Evolutionary conservation across 75 land plant species (phyloP).

Genomic region (Larix kaempferi): DNA sequence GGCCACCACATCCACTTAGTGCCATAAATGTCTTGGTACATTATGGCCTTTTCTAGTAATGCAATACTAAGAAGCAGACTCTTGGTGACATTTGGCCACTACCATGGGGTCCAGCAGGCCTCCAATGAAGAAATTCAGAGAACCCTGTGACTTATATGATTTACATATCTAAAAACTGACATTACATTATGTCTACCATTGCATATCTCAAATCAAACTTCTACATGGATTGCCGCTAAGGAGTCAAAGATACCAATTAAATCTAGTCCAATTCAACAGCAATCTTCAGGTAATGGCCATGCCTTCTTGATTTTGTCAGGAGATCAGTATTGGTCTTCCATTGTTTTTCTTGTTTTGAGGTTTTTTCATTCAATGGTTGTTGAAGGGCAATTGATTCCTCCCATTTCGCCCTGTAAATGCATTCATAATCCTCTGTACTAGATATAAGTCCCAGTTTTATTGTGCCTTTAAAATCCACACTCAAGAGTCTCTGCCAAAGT

Average conservation of each 20-base stretch:
- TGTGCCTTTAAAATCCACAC: constrained; percentile 39
- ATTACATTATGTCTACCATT: neutral
- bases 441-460: constrained; percentile 39
- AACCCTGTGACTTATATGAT: no score
- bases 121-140: no score
- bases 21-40: no score
- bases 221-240: neutral
- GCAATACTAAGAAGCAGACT: no score
- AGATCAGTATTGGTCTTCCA: constrained; percentile 17
- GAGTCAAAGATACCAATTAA: neutral
- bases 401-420: constrained; percentile 19
- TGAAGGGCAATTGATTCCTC: constrained; percentile 47
- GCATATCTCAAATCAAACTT: neutral
- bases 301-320: constrained; percentile 34
- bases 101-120: no score
- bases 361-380: constrained; percentile 26
- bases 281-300: constrained; percentile 7
- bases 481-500: constrained; percentile 42
- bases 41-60: no score
- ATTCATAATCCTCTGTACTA: constrained; percentile 25
- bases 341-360: constrained; percentile 26
- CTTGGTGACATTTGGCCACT: no score
- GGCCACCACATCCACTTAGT: no score
- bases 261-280: neutral
- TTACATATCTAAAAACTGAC: no score